These are phyloP conservation scores for Metschnikowia hibisci DNA, from an alignment of 805 yeast species.

Conservation along the genomic window DNA sequence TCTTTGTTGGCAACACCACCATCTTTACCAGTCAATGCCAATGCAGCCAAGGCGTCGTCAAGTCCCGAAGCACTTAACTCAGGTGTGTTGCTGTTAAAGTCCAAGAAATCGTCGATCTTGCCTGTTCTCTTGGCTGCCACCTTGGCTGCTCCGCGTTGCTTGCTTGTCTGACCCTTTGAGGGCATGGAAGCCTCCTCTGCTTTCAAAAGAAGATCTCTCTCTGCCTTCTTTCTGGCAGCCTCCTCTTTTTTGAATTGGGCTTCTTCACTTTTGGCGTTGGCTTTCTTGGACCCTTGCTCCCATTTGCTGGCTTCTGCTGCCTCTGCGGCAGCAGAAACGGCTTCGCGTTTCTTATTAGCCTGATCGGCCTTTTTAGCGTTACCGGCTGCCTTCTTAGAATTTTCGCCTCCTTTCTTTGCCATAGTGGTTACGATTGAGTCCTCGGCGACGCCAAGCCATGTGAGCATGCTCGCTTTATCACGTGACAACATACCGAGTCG, in stretches of 20 bases:
- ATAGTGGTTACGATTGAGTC: constrained; percentile 8
- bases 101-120: constrained; percentile 65
- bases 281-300: constrained; percentile 70
- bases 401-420: constrained; percentile 37
- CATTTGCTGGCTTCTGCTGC: constrained; percentile 60
- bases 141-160: constrained; percentile 66
- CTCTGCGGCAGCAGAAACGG: constrained; percentile 42
- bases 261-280: constrained; percentile 64
- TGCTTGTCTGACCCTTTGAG: constrained; percentile 47
- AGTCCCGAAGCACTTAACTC: constrained; percentile 69
- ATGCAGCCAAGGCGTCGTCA: constrained; percentile 75
- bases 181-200: constrained; percentile 66
- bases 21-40: constrained; percentile 57
- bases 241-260: constrained; percentile 69
- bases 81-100: constrained; percentile 44
- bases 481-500: constrained; percentile 1
- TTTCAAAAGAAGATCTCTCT: constrained; percentile 62
- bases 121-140: constrained; percentile 57
- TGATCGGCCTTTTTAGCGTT: constrained; percentile 65
- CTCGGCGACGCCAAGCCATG: background rate
- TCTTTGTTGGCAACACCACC: constrained; percentile 58
- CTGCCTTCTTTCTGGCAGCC: constrained; percentile 77
- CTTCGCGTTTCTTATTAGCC: constrained; percentile 55
- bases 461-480: background rate
- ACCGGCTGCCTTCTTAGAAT: constrained; percentile 57